These are phyloP conservation scores for Trametes coccinea DNA, from an alignment of 768 basidiomycete species.

Conservation along the genomic window DNA sequence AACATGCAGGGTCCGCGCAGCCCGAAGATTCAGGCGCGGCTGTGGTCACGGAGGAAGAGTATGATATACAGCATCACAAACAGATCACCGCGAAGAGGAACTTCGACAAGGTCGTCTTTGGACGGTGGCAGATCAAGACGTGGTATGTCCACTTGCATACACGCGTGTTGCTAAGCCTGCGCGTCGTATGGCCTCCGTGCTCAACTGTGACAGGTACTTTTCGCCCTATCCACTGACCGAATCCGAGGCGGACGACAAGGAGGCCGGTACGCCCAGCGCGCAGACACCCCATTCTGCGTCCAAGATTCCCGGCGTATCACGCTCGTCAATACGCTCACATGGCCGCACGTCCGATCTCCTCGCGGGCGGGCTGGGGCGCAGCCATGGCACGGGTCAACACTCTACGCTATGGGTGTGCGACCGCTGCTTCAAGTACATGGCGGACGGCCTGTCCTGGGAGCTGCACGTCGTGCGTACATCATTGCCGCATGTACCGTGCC, in stretches of 20 bases:
- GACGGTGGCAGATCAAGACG: slow-evolving; percentile 83
- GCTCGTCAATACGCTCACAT: slow-evolving; percentile 57
- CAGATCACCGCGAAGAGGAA: slow-evolving; percentile 72
- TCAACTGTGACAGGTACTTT: slow-evolving; percentile 66
- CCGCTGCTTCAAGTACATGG: slow-evolving; percentile 96
- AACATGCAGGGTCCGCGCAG: slow-evolving; percentile 11
- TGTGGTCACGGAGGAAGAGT: slow-evolving; percentile 65
- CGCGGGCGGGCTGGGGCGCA: slow-evolving; percentile 58
- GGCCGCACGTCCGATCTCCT: slow-evolving; percentile 75
- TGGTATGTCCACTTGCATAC: slow-evolving; percentile 54
- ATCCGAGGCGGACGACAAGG: slow-evolving; percentile 55
- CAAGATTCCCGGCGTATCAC: slow-evolving; percentile 49
- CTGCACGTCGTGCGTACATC: slow-evolving; percentile 57
- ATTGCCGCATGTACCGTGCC: slow-evolving; percentile 1
- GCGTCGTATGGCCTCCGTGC: neutral
- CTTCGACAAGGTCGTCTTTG: slow-evolving; percentile 85
- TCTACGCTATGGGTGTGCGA: slow-evolving; percentile 82
- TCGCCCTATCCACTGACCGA: slow-evolving; percentile 88
- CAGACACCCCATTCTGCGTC: slow-evolving; percentile 17
- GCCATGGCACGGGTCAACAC: slow-evolving; percentile 46
- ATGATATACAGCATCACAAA: slow-evolving; percentile 66
- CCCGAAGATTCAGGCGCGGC: slow-evolving; percentile 20
- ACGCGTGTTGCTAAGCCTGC: neutral
- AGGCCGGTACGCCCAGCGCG: slow-evolving; percentile 23
- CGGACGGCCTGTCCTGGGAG: slow-evolving; percentile 69